Percentiles rank a stretch among this genome's conserved stretches.
Evolutionary conservation across 2,329 filamentous ascomycete species (phyloP).

Genomic region (Rugonectria rugulosa): DNA sequence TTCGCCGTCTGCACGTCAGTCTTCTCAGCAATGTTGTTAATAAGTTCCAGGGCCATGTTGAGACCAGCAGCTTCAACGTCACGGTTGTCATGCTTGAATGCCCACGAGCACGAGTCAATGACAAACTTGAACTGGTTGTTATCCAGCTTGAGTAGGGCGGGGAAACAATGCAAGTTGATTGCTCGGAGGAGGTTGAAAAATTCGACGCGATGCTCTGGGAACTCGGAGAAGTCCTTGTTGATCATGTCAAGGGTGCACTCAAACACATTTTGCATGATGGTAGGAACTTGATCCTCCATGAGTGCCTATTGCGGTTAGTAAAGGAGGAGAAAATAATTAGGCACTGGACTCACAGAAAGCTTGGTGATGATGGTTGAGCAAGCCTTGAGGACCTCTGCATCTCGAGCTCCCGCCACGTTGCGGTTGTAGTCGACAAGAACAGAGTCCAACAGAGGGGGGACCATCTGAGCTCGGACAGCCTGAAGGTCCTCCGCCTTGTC

Average conservation of each 20-base stretch:
- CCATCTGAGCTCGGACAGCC: slow-evolving; percentile 91
- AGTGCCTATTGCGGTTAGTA: slow-evolving; percentile 64
- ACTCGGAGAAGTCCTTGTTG: slow-evolving; percentile 99
- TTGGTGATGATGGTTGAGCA: slow-evolving; percentile 98
- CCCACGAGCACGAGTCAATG: slow-evolving; percentile 99
- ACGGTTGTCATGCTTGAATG: slow-evolving; percentile 99
- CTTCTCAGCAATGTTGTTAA: slow-evolving; percentile 96
- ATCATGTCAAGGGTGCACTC: slow-evolving; percentile 99
- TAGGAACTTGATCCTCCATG: slow-evolving; percentile 98
- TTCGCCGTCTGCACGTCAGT: slow-evolving; percentile 86
- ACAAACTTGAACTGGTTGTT: slow-evolving; percentile 99
- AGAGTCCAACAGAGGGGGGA: slow-evolving; percentile 93
- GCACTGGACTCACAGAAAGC: slow-evolving; percentile 78
- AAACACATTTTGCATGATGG: slow-evolving; percentile 98
- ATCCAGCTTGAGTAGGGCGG: slow-evolving; percentile 89
- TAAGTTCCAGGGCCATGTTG: slow-evolving; percentile 97
- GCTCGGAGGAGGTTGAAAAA: slow-evolving; percentile 97
- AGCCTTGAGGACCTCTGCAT: slow-evolving; percentile 95
- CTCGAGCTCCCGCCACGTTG: slow-evolving; percentile 93
- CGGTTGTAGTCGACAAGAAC: slow-evolving; percentile 96
- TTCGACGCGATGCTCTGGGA: slow-evolving; percentile 97
- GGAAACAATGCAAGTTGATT: slow-evolving; percentile 98
- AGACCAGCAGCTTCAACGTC: slow-evolving; percentile 96
- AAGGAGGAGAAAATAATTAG: neutral
- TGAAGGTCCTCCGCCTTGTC: slow-evolving; percentile 97